phyloP scores from a whole-genome alignment of 1,284 basidiomycete species.

The Sanghuangporus sanghuang region DNA sequence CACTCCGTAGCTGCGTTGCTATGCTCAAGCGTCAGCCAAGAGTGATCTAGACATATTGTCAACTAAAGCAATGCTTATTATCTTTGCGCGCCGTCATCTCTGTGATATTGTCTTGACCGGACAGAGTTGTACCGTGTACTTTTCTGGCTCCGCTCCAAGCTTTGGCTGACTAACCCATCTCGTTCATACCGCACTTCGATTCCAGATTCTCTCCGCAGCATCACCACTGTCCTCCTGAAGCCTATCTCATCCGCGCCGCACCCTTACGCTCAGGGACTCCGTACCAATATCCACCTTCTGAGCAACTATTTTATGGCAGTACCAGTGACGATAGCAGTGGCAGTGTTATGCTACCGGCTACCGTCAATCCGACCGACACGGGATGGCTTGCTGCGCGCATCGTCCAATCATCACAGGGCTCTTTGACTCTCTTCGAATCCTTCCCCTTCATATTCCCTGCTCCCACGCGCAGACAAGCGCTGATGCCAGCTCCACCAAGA shows the following conservation, averaged over 20 bases:
- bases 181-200: not conserved
- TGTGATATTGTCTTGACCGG: not conserved
- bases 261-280: not conserved
- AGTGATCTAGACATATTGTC: not conserved
- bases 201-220: slow-evolving; percentile 1
- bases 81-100: not conserved
- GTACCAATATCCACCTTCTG: not conserved
- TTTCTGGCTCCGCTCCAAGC: not conserved
- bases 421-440: not conserved
- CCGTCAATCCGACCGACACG: not conserved
- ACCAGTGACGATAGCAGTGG: not conserved
- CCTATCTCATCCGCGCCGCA: not conserved
- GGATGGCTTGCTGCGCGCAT: not conserved
- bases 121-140: not conserved
- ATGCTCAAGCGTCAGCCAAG: not conserved
- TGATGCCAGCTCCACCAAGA: not conserved
- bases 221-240: not conserved
- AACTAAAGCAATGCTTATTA: not conserved
- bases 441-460: not conserved
- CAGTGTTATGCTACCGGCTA: not conserved
- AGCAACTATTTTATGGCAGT: not conserved
- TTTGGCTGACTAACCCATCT: not conserved
- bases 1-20: not conserved
- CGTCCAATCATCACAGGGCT: not conserved
- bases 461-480: not conserved